These are phyloP conservation scores for Colletotrichum musae DNA, from an alignment of 2,329 filamentous ascomycete species.

Conservation along the genomic window DNA sequence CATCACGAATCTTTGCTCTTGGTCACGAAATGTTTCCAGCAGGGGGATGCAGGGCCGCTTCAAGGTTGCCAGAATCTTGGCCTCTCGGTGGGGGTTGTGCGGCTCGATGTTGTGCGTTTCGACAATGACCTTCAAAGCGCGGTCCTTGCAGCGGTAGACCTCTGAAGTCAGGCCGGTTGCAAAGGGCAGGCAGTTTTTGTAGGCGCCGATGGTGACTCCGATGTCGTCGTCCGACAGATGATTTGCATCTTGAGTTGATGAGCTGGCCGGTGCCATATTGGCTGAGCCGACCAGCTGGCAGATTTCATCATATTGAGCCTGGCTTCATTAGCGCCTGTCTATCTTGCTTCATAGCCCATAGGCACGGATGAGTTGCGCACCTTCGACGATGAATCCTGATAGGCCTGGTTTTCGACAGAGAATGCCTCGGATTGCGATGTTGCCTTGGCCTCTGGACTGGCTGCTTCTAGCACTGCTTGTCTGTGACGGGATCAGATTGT, in stretches of 20 bases:
- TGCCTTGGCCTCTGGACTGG: slow-evolving; percentile 17
- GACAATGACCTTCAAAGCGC: slow-evolving; percentile 88
- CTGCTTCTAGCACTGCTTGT: slow-evolving; percentile 36
- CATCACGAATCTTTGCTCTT: slow-evolving; percentile 79
- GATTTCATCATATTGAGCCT: slow-evolving; percentile 56
- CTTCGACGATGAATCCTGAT: slow-evolving; percentile 34
- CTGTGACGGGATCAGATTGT: slow-evolving; percentile 6
- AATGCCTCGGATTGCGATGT: slow-evolving; percentile 42
- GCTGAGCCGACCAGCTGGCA: slow-evolving; percentile 51
- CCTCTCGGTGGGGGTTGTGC: slow-evolving; percentile 86
- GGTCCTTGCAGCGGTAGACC: slow-evolving; percentile 78
- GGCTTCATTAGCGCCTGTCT: too few species aligned
- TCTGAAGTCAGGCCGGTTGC: slow-evolving; percentile 83
- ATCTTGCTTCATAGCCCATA: too few species aligned
- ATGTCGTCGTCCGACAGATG: slow-evolving; percentile 42
- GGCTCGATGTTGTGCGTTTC: slow-evolving; percentile 81
- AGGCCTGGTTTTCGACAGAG: slow-evolving; percentile 41
- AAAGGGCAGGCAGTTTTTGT: slow-evolving; percentile 68
- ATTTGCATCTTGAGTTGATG: neutral
- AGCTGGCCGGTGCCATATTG: slow-evolving; percentile 16
- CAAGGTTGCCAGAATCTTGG: slow-evolving; percentile 77
- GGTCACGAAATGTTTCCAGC: slow-evolving; percentile 80
- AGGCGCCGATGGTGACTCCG: slow-evolving; percentile 67
- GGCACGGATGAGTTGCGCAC: slow-evolving; percentile 8
- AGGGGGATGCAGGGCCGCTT: slow-evolving; percentile 74